Conservation (phyloP, 176 grass and related monocot species). For the Chloris gayana region DNA sequence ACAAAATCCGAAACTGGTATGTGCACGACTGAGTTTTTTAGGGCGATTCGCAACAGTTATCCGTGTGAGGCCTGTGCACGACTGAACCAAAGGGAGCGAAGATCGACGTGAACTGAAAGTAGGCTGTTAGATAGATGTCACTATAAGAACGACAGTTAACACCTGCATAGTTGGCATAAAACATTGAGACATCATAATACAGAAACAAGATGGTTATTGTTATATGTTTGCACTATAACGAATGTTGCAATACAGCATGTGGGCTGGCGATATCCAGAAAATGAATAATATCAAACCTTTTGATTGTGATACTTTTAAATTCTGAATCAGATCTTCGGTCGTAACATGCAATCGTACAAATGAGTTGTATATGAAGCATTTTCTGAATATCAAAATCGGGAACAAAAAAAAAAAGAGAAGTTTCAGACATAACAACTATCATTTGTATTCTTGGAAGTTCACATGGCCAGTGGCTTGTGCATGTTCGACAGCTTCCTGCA, state of each 20-base stretch:
- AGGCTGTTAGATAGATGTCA: background rate
- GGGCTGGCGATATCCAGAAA: background rate
- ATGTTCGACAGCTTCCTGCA: conserved; percentile 88
- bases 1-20: too few relatives aligned
- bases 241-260: conserved; percentile 23
- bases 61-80: too few relatives aligned
- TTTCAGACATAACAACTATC: conserved; percentile 29
- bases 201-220: background rate
- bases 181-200: background rate
- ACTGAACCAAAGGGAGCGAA: background rate
- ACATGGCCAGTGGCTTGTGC: conserved; percentile 88
- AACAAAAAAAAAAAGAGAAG: conserved; percentile 18
- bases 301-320: too few relatives aligned
- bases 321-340: too few relatives aligned
- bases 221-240: conserved; percentile 8
- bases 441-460: conserved; percentile 95
- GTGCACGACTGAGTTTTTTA: too few relatives aligned
- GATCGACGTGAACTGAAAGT: background rate
- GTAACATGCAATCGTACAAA: too few relatives aligned
- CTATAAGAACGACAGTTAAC: background rate
- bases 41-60: background rate
- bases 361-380: too few relatives aligned
- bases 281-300: conserved; percentile 11
- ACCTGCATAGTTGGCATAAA: background rate
- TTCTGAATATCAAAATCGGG: too few relatives aligned